These are phyloP conservation scores for Calonectria henricotiae DNA, from an alignment of 2,329 filamentous ascomycete genomes.

Conservation along the genomic window DNA sequence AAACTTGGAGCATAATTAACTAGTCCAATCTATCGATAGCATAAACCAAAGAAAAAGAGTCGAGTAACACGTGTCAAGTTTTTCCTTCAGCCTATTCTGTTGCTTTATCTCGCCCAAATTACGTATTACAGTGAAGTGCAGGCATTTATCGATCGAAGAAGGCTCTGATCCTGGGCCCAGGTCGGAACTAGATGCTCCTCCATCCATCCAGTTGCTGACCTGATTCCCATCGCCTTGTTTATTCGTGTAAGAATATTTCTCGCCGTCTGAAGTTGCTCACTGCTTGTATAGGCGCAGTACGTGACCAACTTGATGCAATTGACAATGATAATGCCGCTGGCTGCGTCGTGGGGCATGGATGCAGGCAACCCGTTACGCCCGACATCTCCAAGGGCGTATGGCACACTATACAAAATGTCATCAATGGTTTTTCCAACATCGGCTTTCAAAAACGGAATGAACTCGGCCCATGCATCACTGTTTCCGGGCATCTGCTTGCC, in stretches of 20 bases:
- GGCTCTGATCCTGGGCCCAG: constrained; percentile 11
- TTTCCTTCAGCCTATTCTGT: not conserved
- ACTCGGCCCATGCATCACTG: constrained; percentile 40
- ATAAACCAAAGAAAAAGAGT: not conserved
- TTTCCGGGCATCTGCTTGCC: constrained; percentile 30
- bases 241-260: constrained; percentile 49
- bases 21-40: not conserved
- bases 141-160: not conserved
- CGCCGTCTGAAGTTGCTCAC: constrained; percentile 47
- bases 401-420: constrained; percentile 55
- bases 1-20: not conserved
- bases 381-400: constrained; percentile 55
- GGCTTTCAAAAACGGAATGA: constrained; percentile 43
- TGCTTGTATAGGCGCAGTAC: constrained; percentile 52
- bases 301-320: constrained; percentile 55
- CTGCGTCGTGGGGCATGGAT: constrained; percentile 52
- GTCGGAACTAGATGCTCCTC: not conserved
- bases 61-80: not conserved
- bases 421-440: constrained; percentile 52
- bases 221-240: constrained; percentile 53
- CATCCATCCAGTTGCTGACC: constrained; percentile 48
- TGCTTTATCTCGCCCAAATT: not conserved
- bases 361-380: constrained; percentile 46
- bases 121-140: not conserved
- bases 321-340: constrained; percentile 54